These are phyloP conservation scores for Sugiyamaella marilandica DNA, from an alignment of 805 yeast species.

Conservation along the genomic window DNA sequence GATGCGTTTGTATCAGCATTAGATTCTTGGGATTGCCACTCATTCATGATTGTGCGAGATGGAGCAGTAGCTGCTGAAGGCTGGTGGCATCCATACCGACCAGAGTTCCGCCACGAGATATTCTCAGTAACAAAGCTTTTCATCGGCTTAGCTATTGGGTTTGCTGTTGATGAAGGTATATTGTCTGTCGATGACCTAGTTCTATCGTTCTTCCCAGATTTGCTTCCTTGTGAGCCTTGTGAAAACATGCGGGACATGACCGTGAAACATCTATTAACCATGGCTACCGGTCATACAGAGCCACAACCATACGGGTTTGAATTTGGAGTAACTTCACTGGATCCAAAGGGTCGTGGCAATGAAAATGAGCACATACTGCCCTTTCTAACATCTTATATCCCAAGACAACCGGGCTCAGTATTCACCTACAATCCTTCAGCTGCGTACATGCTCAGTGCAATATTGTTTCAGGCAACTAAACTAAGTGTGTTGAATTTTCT, in stretches of 20 bases:
- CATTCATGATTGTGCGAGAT: conserved; percentile 6
- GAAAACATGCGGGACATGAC: conserved; percentile 12
- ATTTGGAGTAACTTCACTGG: too few relatives aligned
- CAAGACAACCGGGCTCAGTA: conserved; percentile 12
- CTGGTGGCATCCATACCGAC: conserved; percentile 16
- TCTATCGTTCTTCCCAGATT: conserved; percentile 7
- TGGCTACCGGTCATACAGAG: conserved; percentile 15
- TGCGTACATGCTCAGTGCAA: conserved; percentile 18
- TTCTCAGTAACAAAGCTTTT: conserved; percentile 14
- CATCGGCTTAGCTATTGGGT: conserved; percentile 14
- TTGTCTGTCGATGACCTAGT: conserved; percentile 12
- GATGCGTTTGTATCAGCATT: background rate
- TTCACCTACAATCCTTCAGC: conserved; percentile 12
- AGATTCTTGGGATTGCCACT: background rate
- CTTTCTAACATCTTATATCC: conserved; percentile 15
- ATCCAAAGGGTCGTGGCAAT: conserved; percentile 6
- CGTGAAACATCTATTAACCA: conserved; percentile 12
- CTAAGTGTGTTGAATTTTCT: conserved; percentile 12
- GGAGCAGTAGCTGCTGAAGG: conserved; percentile 26
- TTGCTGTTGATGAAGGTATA: conserved; percentile 17
- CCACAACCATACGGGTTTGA: background rate
- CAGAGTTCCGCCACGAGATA: conserved; percentile 11
- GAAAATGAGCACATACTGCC: conserved; percentile 8
- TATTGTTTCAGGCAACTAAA: conserved; percentile 12
- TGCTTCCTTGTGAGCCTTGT: conserved; percentile 12